A percentile compares a stretch with the other conserved stretches of the same genome.
Evolutionary conservation across 2,329 filamentous ascomycete genomes (phyloP).

Genomic region (Sclerotinia borealis): DNA sequence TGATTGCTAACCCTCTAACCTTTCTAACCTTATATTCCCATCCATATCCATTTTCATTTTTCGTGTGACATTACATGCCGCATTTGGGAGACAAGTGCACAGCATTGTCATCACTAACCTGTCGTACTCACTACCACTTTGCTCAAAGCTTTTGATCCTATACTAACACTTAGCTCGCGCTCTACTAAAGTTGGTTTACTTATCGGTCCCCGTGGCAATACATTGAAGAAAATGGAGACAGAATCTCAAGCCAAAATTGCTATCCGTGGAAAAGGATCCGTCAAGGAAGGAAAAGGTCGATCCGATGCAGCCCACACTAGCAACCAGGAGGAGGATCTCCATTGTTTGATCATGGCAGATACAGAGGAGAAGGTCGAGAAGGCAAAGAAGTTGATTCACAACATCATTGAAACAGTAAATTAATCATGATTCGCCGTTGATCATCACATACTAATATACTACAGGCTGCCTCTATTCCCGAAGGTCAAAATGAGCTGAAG

Average conservation of each 20-base stretch:
- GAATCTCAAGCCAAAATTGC: constrained; percentile 98
- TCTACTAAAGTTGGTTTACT: constrained; percentile 96
- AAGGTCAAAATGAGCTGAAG: constrained; percentile 98
- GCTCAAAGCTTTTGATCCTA: constrained; percentile 34
- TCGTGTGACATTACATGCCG: constrained; percentile 34
- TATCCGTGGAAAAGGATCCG: constrained; percentile 97
- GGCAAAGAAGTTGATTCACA: constrained; percentile 96
- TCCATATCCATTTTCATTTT: constrained; percentile 37
- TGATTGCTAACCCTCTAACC: constrained; percentile 99
- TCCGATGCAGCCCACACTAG: constrained; percentile 98
- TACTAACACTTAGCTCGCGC: constrained; percentile 90
- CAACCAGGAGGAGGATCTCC: constrained; percentile 99
- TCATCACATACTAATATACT: constrained; percentile 28
- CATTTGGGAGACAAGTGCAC: constrained; percentile 27
- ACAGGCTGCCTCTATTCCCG: constrained; percentile 94
- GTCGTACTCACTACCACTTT: constrained; percentile 32
- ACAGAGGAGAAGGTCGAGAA: constrained; percentile 99
- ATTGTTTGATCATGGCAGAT: constrained; percentile 99
- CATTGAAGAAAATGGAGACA: constrained; percentile 98
- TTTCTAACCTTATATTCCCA: constrained; percentile 51
- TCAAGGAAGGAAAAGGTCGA: constrained; percentile 98
- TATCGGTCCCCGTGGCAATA: constrained; percentile 99
- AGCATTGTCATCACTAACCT: constrained; percentile 34
- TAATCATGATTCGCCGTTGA: neutral
- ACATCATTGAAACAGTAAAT: constrained; percentile 95